phyloP scores from a whole-genome alignment of 2,329 filamentous ascomycete genomes.

The Cephalotrichum gorgonifer region DNA sequence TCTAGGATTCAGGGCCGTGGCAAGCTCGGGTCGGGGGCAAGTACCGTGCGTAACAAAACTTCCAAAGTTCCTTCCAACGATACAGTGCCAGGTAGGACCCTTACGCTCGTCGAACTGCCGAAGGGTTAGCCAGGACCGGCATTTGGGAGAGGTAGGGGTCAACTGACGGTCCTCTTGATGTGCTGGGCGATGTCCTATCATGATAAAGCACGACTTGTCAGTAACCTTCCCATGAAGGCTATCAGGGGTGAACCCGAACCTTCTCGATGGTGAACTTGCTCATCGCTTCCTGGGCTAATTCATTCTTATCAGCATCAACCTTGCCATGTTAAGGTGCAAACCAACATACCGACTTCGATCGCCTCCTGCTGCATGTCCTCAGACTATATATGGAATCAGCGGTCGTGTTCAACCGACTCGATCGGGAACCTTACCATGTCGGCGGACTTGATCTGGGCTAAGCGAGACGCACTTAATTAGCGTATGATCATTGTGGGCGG shows the following conservation, averaged over 20 bases:
- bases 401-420: background rate
- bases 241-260: constrained; percentile 20
- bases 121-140: constrained; percentile 1
- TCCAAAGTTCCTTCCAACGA: constrained; percentile 96
- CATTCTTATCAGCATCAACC: background rate
- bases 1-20: background rate
- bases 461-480: background rate
- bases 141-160: background rate
- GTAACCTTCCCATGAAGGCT: background rate
- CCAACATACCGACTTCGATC: constrained; percentile 80
- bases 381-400: constrained; percentile 49
- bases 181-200: constrained; percentile 86
- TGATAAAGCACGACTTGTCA: background rate
- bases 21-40: constrained; percentile 14
- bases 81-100: constrained; percentile 98
- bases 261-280: constrained; percentile 53
- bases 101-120: constrained; percentile 91
- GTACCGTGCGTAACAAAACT: constrained; percentile 97
- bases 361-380: constrained; percentile 96
- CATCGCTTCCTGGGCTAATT: constrained; percentile 51
- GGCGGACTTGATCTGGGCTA: constrained; percentile 94
- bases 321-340: background rate
- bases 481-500: constrained; percentile 1
- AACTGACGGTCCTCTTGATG: constrained; percentile 80
- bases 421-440: constrained; percentile 68